phyloP scores from a whole-genome alignment of 2,329 filamentous ascomycete genomes.

The Aspergillus versicolor region DNA sequence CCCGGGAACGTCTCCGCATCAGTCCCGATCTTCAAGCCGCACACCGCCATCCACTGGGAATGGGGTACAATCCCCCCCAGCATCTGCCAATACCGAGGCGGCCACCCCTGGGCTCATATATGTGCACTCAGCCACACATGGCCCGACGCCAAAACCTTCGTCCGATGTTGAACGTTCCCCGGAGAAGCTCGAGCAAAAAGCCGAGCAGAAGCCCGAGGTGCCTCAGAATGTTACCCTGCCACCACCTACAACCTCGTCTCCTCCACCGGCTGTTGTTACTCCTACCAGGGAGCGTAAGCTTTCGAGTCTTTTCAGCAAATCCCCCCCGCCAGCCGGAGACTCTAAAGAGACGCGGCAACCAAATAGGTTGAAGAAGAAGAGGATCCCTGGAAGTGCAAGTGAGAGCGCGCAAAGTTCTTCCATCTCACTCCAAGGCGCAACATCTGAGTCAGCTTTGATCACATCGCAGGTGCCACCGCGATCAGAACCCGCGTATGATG shows the following conservation, averaged over 20 bases:
- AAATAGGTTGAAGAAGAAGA: constrained; percentile 90
- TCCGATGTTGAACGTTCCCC: constrained; percentile 13
- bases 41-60: constrained; percentile 9
- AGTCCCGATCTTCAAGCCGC: constrained; percentile 31
- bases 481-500: constrained; percentile 29
- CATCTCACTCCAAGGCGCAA: constrained; percentile 63
- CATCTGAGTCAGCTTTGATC: constrained; percentile 43
- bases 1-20: constrained; percentile 28
- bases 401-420: constrained; percentile 89
- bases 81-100: constrained; percentile 1
- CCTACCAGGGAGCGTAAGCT: constrained; percentile 67
- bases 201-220: not conserved
- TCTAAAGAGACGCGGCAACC: constrained; percentile 67
- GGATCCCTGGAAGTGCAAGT: constrained; percentile 71
- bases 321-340: constrained; percentile 61
- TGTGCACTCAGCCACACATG: constrained; percentile 35
- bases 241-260: constrained; percentile 41
- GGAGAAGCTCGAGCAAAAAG: not conserved
- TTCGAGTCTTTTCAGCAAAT: constrained; percentile 65
- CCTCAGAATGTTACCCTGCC: constrained; percentile 44
- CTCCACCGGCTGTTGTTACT: constrained; percentile 48
- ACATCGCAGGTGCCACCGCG: constrained; percentile 24
- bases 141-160: constrained; percentile 26
- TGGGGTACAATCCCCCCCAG: not conserved
- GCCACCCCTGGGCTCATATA: constrained; percentile 20